phyloP scores from a whole-genome alignment of 768 basidiomycete species.

The Hygrophorus russula region DNA sequence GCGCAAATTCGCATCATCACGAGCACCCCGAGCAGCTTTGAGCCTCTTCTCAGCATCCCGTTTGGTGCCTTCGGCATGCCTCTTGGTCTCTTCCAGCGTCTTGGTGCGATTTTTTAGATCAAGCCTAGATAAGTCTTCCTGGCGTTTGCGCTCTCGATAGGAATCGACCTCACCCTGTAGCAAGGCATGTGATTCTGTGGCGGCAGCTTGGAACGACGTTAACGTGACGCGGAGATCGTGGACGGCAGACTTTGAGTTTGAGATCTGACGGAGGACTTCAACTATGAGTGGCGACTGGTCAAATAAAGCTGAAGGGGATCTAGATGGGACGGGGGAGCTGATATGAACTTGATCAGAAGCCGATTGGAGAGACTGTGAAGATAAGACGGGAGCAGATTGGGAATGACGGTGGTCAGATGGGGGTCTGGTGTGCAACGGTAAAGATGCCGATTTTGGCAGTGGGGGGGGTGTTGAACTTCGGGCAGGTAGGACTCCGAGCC shows the following conservation, averaged over 20 bases:
- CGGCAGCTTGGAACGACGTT: conserved; percentile 42
- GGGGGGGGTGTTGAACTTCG: conserved; percentile 76
- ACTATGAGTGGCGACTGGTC: conserved; percentile 63
- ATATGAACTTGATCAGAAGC: conserved; percentile 18
- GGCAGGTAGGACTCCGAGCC: conserved; percentile 22
- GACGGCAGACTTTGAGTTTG: conserved; percentile 46
- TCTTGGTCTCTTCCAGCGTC: conserved; percentile 75
- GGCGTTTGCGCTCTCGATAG: conserved; percentile 62
- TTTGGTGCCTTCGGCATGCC: conserved; percentile 67
- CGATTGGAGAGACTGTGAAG: conserved; percentile 15
- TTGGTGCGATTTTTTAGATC: conserved; percentile 83
- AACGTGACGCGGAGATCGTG: conserved; percentile 64
- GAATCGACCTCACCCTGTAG: conserved; percentile 69
- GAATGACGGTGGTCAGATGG: conserved; percentile 15
- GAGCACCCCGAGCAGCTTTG: conserved; percentile 50
- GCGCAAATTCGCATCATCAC: conserved; percentile 49
- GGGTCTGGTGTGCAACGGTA: conserved; percentile 60
- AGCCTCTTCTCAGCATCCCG: conserved; percentile 86
- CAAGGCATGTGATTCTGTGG: conserved; percentile 46
- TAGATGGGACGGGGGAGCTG: conserved; percentile 21
- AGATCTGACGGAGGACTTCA: conserved; percentile 69
- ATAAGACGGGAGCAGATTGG: conserved; percentile 16
- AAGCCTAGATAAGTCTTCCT: conserved; percentile 68
- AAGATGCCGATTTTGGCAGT: conserved; percentile 68
- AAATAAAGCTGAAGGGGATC: conserved; percentile 31